Percentiles rank a stretch among this genome's conserved stretches.
Evolutionary conservation across 2,329 filamentous ascomycete genomes (phyloP).

Genomic region (Diaporthe citri): DNA sequence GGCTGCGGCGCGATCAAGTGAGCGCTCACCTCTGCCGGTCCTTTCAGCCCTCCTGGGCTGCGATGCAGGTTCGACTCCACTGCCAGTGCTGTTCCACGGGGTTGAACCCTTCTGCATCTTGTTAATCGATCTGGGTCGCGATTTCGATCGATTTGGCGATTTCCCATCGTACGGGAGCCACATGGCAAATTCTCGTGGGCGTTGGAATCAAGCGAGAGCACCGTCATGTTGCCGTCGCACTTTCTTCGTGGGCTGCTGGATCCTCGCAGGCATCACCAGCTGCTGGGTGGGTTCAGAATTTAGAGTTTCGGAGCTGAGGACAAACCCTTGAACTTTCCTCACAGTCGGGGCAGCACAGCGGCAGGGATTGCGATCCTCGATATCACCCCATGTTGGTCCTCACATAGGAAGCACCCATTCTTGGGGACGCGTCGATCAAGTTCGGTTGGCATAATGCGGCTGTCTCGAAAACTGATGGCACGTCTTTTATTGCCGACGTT

Average conservation of each 20-base stretch:
- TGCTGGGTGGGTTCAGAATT: background rate
- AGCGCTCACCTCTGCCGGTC: conserved; percentile 10
- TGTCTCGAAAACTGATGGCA: conserved; percentile 3
- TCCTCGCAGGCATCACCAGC: background rate
- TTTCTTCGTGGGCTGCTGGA: background rate
- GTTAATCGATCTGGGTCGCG: conserved; percentile 1
- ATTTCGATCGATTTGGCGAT: background rate
- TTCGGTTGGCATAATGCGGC: background rate
- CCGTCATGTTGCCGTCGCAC: background rate
- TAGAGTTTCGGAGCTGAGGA: conserved; percentile 17
- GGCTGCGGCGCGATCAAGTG: conserved; percentile 7
- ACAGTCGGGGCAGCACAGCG: conserved; percentile 5
- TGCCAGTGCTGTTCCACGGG: background rate
- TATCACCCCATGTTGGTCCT: no score
- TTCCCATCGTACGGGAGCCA: background rate
- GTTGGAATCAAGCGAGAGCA: background rate
- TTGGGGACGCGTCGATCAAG: conserved; percentile 5
- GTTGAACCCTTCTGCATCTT: conserved; percentile 2
- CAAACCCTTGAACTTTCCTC: conserved; percentile 20
- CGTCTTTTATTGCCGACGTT: conserved; percentile 9
- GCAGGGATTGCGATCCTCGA: conserved; percentile 16
- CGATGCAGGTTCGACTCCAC: background rate
- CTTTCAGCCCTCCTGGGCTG: conserved; percentile 18
- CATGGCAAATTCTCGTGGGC: background rate
- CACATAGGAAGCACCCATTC: no score